Conservation (phyloP, 495 filamentous ascomycete species). For the Entonaema liquescens region DNA sequence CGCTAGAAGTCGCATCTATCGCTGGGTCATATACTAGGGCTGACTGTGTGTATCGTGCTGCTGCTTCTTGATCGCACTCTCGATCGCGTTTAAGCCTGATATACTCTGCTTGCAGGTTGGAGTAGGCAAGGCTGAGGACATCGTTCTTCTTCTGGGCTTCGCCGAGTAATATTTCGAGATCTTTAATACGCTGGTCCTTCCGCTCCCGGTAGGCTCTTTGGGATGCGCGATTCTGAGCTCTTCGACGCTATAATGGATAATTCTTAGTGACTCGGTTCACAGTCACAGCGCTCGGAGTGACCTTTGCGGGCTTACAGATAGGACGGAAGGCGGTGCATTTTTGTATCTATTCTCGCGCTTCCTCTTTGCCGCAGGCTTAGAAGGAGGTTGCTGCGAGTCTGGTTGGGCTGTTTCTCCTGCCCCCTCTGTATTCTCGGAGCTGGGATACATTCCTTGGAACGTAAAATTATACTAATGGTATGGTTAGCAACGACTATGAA, state of each 20-base stretch:
- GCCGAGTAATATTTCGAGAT: conserved; percentile 79
- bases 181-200: conserved; percentile 83
- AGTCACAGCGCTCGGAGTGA: background rate
- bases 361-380: conserved; percentile 54
- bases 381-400: conserved; percentile 47
- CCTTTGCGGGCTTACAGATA: conserved; percentile 50
- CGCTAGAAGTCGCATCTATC: conserved; percentile 20
- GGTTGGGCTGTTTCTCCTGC: conserved; percentile 46
- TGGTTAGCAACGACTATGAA: conserved; percentile 20
- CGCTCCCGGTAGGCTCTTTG: conserved; percentile 86
- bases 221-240: conserved; percentile 67
- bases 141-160: conserved; percentile 58
- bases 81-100: conserved; percentile 49
- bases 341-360: conserved; percentile 61
- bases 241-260: conserved; percentile 54
- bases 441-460: conserved; percentile 49
- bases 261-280: conserved; percentile 33
- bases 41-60: conserved; percentile 31
- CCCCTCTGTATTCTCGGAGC: conserved; percentile 48
- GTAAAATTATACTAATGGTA: conserved; percentile 49
- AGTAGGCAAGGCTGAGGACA: conserved; percentile 53
- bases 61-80: conserved; percentile 35
- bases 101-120: conserved; percentile 53
- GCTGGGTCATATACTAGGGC: conserved; percentile 33
- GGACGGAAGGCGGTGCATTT: conserved; percentile 58